Conservation (phyloP, 169 alveolate species). For the Plasmodium cynomolgi region DNA sequence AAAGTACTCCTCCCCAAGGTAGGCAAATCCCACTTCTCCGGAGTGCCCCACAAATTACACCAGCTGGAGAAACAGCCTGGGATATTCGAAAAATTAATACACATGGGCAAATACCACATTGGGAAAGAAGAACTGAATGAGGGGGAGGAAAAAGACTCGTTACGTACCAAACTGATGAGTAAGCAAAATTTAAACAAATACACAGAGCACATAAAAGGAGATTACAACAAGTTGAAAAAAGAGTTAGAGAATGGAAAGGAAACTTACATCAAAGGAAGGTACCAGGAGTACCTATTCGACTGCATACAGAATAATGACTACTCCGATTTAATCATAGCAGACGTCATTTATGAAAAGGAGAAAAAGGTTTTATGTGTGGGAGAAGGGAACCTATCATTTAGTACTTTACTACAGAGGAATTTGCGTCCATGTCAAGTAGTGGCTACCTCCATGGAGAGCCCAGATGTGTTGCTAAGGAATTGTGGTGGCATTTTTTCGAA, state of each 20-base stretch:
- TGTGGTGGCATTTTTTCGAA: slow-evolving; percentile 30
- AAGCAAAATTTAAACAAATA: slow-evolving; percentile 7
- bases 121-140: background rate
- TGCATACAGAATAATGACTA: slow-evolving; percentile 17
- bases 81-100: slow-evolving; percentile 19
- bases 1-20: background rate
- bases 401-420: slow-evolving; percentile 23
- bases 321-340: slow-evolving; percentile 43
- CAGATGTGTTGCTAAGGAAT: background rate
- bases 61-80: slow-evolving; percentile 17
- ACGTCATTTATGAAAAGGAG: slow-evolving; percentile 35
- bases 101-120: slow-evolving; percentile 6
- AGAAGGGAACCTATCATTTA: slow-evolving; percentile 43
- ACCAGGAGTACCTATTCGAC: slow-evolving; percentile 22
- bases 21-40: background rate
- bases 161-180: background rate
- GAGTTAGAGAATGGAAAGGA: background rate
- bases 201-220: background rate
- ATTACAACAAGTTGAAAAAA: slow-evolving; percentile 15
- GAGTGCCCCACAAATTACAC: background rate
- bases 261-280: background rate
- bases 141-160: background rate
- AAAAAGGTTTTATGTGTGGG: slow-evolving; percentile 58
- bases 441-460: slow-evolving; percentile 30
- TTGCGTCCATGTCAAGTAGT: slow-evolving; percentile 13